Base-by-base conservation (phyloP, 2,329 filamentous ascomycete species). In the Chrysoporthe puriensis region DNA sequence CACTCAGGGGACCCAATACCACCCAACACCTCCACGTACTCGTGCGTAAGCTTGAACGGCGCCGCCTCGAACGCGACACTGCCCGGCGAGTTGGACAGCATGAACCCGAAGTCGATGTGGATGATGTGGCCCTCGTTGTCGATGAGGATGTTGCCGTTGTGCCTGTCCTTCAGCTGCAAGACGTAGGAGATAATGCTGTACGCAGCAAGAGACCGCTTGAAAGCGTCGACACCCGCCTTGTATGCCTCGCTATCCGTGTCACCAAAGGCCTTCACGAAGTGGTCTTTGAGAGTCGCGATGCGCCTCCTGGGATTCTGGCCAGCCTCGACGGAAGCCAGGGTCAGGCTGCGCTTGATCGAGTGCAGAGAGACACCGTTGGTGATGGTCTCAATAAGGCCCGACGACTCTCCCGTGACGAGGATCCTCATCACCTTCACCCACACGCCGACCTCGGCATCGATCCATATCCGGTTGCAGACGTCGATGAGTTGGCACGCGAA, bases 351-450 rank as follows among this genome's bases (percentile, higher is more conserved):
- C 79, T 96, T 95, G 70, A 96, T 84, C 2, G 91, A 94, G 78
- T 96, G 92, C 58, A 96, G 82, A n/a, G 91, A 95, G 14, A 96
- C 92, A 57, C 93, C 92, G 72, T 94, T 95, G 50, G 92, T 94
- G 74, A 96, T 96, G 5, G 92, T 96, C 80, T 96, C 92, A 72
- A 96, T 92, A 59, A 96, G 85, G 3, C 92, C 92, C 1, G 91
- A 94, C 9, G 91, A 92, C 80, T 95, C 92, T 69, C 92, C 92
- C 5, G 92, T 95, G 52, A 96, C 92, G 63, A 96, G 82, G 64
- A 96, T 96, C 64, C 92, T 88, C 92, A 96, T 96, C 68, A 91
- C 84, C 79, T 94, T 94, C 26, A 94, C 91, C 92, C 93, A 96
- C n/a, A 96, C 92, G 46, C 90, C 86, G 43, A 92, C 87, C 36